Base-by-base conservation (phyloP, 2,329 filamentous ascomycete genomes). In the Fusarium subglutinans region DNA sequence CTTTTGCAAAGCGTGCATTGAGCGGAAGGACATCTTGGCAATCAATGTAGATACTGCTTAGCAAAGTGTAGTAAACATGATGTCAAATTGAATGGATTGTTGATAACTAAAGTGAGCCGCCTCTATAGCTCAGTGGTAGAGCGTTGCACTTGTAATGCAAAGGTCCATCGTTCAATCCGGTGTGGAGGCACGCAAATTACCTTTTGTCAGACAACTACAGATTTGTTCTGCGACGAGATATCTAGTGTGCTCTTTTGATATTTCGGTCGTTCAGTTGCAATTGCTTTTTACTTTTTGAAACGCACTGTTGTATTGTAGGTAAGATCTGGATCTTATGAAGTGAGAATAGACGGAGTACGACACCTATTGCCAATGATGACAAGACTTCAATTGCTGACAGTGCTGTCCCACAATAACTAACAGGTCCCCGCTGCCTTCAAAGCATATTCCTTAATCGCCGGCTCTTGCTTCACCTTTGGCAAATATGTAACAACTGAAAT, bases 61-160 rank as follows among this genome's bases (percentile, higher is more conserved):
- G 15, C 3, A 5, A 7, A 1, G 0, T 0, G 0, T 0, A 3
- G 3, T 33, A 3, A 0, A 20, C 3, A 24, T 24, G 0, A 3
- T 0, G 0, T 0, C 4, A 8, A 9, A 13, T 54, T 28, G 14
- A 9, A 0, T 0, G 0, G 1, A 4, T 3, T 3, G 4, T 2
- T 6, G 3, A 20, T 6, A 53, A 17, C 35, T 13, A n/a, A 54
- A 40, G 15, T 41, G 15, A 44, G 17, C 28, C 20, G 65, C 65
- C 65, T 67, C 33, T 67, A 67, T 67, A 66, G 65, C 65, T 67
- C 65, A 67, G 65, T 67, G 65, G 65, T 67, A 67, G 65, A 67
- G 65, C 65, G 65, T 67, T 60, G 65, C 65, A 68, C 65, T 67
- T 68, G 65, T 68, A 68, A 68, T 68, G 65, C 65, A 67, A 68